Evolutionary conservation across 176 grass and related monocot species (phyloP).

Genomic region (Panicum miliaceum): DNA sequence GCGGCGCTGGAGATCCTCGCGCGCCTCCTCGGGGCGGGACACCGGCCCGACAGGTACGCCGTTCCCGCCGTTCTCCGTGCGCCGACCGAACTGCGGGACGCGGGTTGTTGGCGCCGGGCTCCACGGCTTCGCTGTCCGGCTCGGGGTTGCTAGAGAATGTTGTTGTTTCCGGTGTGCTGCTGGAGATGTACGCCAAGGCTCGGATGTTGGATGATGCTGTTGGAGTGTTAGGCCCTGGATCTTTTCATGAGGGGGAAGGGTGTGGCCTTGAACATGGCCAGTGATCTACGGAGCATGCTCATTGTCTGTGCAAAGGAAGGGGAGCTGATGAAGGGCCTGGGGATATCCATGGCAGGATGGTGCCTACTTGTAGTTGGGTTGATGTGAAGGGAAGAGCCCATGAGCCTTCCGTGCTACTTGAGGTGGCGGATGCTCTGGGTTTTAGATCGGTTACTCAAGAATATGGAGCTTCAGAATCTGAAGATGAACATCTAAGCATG

Average conservation of each 20-base stretch:
- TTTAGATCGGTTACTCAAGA: conserved; percentile 33
- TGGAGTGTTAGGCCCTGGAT: conserved; percentile 35
- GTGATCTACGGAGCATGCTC: conserved; percentile 39
- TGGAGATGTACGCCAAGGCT: conserved; percentile 52
- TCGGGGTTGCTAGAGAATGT: conserved; percentile 44
- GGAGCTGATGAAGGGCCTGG: conserved; percentile 58
- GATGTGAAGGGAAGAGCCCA: conserved; percentile 51
- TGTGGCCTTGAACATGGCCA: conserved; percentile 13
- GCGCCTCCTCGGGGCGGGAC: conserved; percentile 37
- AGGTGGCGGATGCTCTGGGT: conserved; percentile 40
- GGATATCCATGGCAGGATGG: conserved; percentile 49
- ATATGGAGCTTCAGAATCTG: conserved; percentile 41
- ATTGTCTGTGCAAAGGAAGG: conserved; percentile 51
- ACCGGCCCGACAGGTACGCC: conserved; percentile 51
- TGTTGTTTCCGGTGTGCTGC: conserved; percentile 32
- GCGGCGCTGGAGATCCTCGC: too few species aligned
- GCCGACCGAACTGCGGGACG: conserved; percentile 27
- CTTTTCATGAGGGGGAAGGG: conserved; percentile 43
- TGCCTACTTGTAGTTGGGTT: conserved; percentile 55
- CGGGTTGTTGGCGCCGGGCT: conserved; percentile 23
- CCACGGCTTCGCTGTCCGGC: conserved; percentile 28
- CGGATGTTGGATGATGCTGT: conserved; percentile 42
- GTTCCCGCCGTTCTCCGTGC: conserved; percentile 45
- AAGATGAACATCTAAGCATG: neutral
- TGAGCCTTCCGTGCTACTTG: conserved; percentile 30